These are phyloP conservation scores for Pyracantha coccinea DNA, from an alignment of 331 rosid species.

Conservation along the genomic window DNA sequence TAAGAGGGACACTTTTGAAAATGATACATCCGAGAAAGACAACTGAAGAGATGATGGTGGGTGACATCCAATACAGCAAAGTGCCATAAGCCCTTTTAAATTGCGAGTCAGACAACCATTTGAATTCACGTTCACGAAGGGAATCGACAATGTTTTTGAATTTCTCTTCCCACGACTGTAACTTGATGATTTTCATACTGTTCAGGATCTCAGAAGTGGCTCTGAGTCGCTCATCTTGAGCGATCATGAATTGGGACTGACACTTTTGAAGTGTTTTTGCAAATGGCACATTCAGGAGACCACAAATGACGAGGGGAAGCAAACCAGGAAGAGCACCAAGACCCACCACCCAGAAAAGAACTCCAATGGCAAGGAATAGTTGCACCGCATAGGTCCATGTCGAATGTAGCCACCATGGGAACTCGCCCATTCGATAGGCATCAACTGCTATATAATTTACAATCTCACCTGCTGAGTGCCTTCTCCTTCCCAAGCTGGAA, in stretches of 20 bases:
- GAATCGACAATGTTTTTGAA: constrained; percentile 42
- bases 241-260: constrained; percentile 36
- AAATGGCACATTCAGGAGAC: constrained; percentile 32
- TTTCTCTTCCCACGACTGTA: constrained; percentile 80
- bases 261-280: constrained; percentile 38
- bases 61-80: constrained; percentile 62
- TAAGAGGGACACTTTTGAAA: constrained; percentile 47
- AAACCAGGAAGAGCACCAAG: constrained; percentile 64
- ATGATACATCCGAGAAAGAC: constrained; percentile 46
- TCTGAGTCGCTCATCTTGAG: constrained; percentile 40
- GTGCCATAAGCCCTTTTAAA: constrained; percentile 30
- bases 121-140: constrained; percentile 38
- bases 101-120: constrained; percentile 47
- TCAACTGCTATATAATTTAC: constrained; percentile 72
- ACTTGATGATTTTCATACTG: constrained; percentile 68
- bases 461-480: constrained; percentile 68
- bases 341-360: constrained; percentile 51
- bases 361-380: constrained; percentile 29
- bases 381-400: constrained; percentile 38
- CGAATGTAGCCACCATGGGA: constrained; percentile 72
- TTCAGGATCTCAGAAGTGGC: constrained; percentile 64
- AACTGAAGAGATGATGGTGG: constrained; percentile 53
- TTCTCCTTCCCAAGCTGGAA: constrained; percentile 46
- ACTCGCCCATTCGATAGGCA: constrained; percentile 77
- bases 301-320: constrained; percentile 40